Conservation (phyloP, 257 asterid species). For the Nicotiana attenuata region DNA sequence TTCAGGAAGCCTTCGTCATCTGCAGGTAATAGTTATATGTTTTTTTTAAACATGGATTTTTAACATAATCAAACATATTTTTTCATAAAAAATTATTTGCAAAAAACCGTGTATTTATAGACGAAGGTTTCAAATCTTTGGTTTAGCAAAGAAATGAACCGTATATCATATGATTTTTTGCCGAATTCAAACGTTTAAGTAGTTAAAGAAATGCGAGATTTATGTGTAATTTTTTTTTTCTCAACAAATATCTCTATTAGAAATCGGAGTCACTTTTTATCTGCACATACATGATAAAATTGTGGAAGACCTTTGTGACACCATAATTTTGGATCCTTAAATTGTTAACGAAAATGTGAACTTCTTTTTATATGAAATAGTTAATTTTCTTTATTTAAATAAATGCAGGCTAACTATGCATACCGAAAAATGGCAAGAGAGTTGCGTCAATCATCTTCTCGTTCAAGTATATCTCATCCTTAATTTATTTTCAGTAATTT, state of each 20-base stretch:
- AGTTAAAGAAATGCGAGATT: not conserved
- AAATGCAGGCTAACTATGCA: not conserved
- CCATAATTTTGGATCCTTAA: not conserved
- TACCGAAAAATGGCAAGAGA: not conserved
- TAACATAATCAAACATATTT: not conserved
- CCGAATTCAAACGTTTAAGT: not conserved
- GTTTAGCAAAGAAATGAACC: not conserved
- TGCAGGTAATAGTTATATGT: not conserved
- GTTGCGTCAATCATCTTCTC: not conserved
- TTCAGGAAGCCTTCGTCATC: not conserved
- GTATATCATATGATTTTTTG: not conserved
- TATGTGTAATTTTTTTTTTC: not conserved
- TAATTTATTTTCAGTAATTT: not conserved
- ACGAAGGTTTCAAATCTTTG: not conserved
- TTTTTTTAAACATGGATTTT: not conserved
- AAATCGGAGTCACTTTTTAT: not conserved
- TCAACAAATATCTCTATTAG: not conserved
- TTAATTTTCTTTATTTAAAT: not conserved
- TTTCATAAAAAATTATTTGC: not conserved
- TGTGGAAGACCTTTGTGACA: not conserved
- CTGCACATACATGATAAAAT: not conserved
- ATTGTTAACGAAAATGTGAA: not conserved
- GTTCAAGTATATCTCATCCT: not conserved
- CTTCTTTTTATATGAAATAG: not conserved
- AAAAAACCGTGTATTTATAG: not conserved